Evolutionary conservation across 257 asterid genomes (phyloP).

Genomic region (Marsdenia floribunda): DNA sequence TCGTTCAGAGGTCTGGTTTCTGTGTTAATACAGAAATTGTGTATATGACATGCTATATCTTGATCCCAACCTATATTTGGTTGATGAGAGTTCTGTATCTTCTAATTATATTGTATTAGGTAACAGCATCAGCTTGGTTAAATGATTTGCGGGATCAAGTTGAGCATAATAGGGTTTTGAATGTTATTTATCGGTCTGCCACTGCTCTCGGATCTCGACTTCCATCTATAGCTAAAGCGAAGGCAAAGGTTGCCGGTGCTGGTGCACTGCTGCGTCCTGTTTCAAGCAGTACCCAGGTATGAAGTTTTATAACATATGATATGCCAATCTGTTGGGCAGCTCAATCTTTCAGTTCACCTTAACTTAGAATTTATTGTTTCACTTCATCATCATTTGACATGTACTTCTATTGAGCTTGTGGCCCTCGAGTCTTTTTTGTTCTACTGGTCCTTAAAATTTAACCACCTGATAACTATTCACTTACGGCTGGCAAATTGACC

Average conservation of each 20-base stretch:
- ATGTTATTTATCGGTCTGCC: conserved; percentile 73
- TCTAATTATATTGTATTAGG: conserved; percentile 34
- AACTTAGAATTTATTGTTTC: neutral
- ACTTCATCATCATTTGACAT: neutral
- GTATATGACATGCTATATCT: neutral
- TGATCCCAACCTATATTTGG: neutral
- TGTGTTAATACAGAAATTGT: neutral
- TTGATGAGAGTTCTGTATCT: conserved; percentile 10
- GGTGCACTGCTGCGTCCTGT: conserved; percentile 88
- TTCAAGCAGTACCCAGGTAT: conserved; percentile 77
- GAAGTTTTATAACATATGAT: conserved; percentile 13
- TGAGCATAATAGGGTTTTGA: conserved; percentile 60
- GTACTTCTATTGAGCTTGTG: neutral
- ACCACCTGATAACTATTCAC: neutral
- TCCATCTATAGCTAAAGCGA: conserved; percentile 76
- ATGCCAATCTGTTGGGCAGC: neutral
- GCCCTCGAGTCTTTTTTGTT: neutral
- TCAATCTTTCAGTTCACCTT: neutral
- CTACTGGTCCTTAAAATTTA: neutral
- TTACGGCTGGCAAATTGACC: neutral
- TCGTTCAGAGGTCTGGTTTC: conserved; percentile 63
- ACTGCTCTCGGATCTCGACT: conserved; percentile 77
- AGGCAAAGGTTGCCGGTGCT: conserved; percentile 82
- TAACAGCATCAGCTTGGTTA: conserved; percentile 82
- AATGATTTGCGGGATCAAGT: conserved; percentile 87